Conservation (phyloP, 768 basidiomycete genomes). For the Boletus subparvulus region DNA sequence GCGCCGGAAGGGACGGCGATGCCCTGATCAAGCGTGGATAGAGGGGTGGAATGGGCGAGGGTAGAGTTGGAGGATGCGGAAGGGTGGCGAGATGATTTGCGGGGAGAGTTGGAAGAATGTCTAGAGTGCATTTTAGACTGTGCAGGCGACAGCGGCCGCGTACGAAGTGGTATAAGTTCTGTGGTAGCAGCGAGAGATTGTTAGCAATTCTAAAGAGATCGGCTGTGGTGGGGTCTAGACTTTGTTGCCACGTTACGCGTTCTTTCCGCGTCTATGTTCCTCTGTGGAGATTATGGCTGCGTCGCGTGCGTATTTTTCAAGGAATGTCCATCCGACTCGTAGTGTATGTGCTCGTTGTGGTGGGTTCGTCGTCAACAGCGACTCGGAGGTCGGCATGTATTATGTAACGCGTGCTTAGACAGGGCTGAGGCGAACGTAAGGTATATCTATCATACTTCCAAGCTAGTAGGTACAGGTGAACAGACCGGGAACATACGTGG, state of each 20-base stretch:
- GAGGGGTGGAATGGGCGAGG: slow-evolving; percentile 26
- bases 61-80: slow-evolving; percentile 20
- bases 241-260: slow-evolving; percentile 6
- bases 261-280: slow-evolving; percentile 3
- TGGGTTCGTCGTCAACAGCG: neutral
- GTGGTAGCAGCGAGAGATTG: slow-evolving; percentile 9
- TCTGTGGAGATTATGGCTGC: slow-evolving; percentile 1
- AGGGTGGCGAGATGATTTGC: slow-evolving; percentile 32
- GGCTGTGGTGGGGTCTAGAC: slow-evolving; percentile 1
- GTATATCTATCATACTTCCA: neutral
- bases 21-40: slow-evolving; percentile 34
- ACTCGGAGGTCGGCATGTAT: neutral
- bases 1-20: slow-evolving; percentile 31
- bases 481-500: neutral
- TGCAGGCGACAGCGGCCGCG: neutral
- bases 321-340: slow-evolving; percentile 29
- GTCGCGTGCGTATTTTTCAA: slow-evolving; percentile 18
- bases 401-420: slow-evolving; percentile 13
- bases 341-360: slow-evolving; percentile 7
- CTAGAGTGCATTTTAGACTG: slow-evolving; percentile 26
- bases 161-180: slow-evolving; percentile 11
- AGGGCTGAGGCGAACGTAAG: neutral
- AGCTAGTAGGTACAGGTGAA: neutral
- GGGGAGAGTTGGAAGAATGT: slow-evolving; percentile 28
- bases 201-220: slow-evolving; percentile 13